Conservation (phyloP, 2,329 filamentous ascomycete genomes). For the Helminthosporium solani region DNA sequence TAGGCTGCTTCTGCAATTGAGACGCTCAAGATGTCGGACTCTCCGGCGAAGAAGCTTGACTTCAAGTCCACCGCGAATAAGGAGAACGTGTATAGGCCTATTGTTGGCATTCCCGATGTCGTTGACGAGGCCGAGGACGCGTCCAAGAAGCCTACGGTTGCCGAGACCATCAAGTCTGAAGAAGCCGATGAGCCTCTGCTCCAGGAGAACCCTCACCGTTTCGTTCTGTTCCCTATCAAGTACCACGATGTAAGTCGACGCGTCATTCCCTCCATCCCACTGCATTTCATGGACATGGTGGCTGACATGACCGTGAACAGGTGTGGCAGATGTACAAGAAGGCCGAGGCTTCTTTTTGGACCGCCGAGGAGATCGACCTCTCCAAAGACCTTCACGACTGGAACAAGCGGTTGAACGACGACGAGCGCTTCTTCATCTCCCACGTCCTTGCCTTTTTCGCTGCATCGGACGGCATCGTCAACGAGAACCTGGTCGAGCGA, state of each 20-base stretch:
- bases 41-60: constrained; percentile 85
- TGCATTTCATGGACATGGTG: constrained; percentile 8
- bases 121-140: constrained; percentile 31
- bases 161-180: constrained; percentile 58
- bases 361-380: constrained; percentile 97
- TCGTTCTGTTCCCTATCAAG: constrained; percentile 98
- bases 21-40: constrained; percentile 83
- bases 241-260: constrained; percentile 88
- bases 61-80: constrained; percentile 70
- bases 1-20: constrained; percentile 86
- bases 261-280: constrained; percentile 24
- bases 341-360: constrained; percentile 99
- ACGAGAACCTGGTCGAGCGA: constrained; percentile 97
- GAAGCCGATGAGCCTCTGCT: constrained; percentile 88
- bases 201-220: constrained; percentile 92
- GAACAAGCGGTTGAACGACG: constrained; percentile 95
- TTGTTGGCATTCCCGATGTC: constrained; percentile 53
- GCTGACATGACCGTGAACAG: constrained; percentile 53
- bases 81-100: constrained; percentile 71
- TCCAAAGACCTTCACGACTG: constrained; percentile 99
- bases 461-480: constrained; percentile 97
- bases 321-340: constrained; percentile 99
- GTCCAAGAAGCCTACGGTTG: constrained; percentile 55
- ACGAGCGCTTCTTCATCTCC: constrained; percentile 97
- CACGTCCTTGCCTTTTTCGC: constrained; percentile 99